phyloP scores from a whole-genome alignment of 495 filamentous ascomycete species.

The Emericellopsis terricola region DNA sequence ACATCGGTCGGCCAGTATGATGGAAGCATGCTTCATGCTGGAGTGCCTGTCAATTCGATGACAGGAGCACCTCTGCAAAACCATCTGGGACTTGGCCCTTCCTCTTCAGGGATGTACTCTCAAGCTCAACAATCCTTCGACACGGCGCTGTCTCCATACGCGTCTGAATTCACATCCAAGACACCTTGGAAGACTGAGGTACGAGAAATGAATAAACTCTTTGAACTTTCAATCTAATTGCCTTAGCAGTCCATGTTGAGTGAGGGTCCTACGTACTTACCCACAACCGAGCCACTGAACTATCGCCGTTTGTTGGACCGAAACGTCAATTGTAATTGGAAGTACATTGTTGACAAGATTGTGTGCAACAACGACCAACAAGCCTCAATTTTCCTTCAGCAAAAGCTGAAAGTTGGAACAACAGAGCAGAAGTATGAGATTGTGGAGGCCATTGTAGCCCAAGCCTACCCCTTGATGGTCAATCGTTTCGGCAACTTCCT shows the following conservation, averaged over 20 bases:
- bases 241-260: conserved; percentile 11
- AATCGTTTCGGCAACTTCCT: conserved; percentile 98
- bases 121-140: conserved; percentile 54
- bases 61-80: conserved; percentile 11
- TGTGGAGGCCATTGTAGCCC: conserved; percentile 85
- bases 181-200: conserved; percentile 35
- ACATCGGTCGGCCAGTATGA: conserved; percentile 17
- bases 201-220: conserved; percentile 7
- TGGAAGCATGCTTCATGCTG: conserved; percentile 7
- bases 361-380: conserved; percentile 98
- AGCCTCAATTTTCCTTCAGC: conserved; percentile 94
- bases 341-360: conserved; percentile 98
- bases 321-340: conserved; percentile 96
- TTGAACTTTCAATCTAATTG: not conserved
- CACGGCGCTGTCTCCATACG: conserved; percentile 69
- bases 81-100: conserved; percentile 6
- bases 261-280: conserved; percentile 60
- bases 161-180: conserved; percentile 54
- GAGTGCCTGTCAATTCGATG: not conserved
- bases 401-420: conserved; percentile 95
- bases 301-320: conserved; percentile 91
- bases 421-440: conserved; percentile 93
- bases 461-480: conserved; percentile 92
- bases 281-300: conserved; percentile 85
- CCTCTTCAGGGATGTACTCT: conserved; percentile 32